Base-by-base conservation (phyloP, 306 rosid genomes). In the Cicer chorassanicum region DNA sequence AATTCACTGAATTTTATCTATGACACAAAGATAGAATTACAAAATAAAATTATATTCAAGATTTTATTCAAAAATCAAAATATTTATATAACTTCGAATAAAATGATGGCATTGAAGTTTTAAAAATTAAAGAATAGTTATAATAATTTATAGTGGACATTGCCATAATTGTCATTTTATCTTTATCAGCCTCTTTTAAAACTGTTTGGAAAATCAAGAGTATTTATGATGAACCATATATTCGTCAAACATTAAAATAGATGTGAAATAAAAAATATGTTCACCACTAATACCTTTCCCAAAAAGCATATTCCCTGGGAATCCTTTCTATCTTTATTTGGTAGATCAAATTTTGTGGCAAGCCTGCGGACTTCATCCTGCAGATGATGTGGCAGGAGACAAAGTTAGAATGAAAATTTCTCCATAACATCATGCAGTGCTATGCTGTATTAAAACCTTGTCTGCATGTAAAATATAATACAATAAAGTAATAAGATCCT, bases 271-370 rank as follows among this genome's bases (percentile, higher is more conserved):
- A 29, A 44, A 41, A 49, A 72, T 46, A 19, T 44, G n/a, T 71
- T 14, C 12, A 54, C 68, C 71, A 8, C 18, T 36, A 57, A 70
- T 82, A 94, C 98, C 98, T 94, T 91, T 68, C 98, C 98, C 57
- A 94, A 89, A 87, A 90, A 94, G 84, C 98, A 94, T 85, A 94
- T 91, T 82, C 98, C 98, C 84, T 91, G 98, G 15, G 98, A 94
- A 84, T 94, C 98, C 87, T 87, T 94, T 80, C 97, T 88, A 72
- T 87, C 92, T 83, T 90, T 94, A 65, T 94, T 94, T 21, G 96
- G 97, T 18, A 94, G 84, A 88, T 90, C 90, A 79, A 91, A 92
- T 75, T 73, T 76, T 43, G 81, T 81, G n/a, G 96, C 98, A 81
- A 93, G 96, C 78, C 68, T 81, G 24, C 98, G 96, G 75, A 94